These are phyloP conservation scores for Colletotrichum phormii DNA, from an alignment of 2,329 filamentous ascomycete species.

Conservation along the genomic window DNA sequence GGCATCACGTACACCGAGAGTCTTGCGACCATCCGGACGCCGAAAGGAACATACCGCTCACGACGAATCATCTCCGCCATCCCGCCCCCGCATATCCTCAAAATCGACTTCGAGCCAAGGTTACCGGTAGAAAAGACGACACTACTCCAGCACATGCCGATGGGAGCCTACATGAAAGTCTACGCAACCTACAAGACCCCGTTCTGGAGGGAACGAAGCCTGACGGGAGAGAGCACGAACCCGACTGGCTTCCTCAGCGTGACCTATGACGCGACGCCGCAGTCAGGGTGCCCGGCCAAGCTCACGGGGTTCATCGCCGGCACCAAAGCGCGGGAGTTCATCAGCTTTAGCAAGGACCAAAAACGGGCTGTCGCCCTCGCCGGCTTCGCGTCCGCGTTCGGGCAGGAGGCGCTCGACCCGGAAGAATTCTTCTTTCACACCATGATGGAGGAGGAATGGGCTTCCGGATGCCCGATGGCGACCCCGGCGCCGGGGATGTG, in stretches of 20 bases:
- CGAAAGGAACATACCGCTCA: conserved; percentile 6
- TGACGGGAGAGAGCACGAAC: conserved; percentile 34
- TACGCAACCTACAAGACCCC: conserved; percentile 36
- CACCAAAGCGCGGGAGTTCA: conserved; percentile 30
- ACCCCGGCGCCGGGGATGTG: conserved; percentile 35
- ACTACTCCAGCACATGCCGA: conserved; percentile 34
- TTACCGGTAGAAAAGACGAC: conserved; percentile 28
- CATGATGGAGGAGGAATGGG: conserved; percentile 36
- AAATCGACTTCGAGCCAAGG: conserved; percentile 32
- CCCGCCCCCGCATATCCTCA: conserved; percentile 30
- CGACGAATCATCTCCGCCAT: conserved; percentile 31
- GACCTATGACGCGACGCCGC: conserved; percentile 25
- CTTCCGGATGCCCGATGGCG: conserved; percentile 28
- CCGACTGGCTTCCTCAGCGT: conserved; percentile 19
- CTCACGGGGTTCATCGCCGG: conserved; percentile 34
- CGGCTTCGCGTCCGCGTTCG: conserved; percentile 34
- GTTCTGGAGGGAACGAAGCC: conserved; percentile 32
- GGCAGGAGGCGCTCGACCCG: conserved; percentile 35
- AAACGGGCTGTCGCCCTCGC: conserved; percentile 32
- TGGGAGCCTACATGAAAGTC: conserved; percentile 31
- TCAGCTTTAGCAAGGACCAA: conserved; percentile 27
- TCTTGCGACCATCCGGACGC: conserved; percentile 11
- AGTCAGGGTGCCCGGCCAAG: conserved; percentile 14
- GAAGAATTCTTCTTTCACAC: conserved; percentile 34
- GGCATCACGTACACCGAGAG: conserved; percentile 22